phyloP scores from a whole-genome alignment of 768 basidiomycete species.

The Epithele typhae region DNA sequence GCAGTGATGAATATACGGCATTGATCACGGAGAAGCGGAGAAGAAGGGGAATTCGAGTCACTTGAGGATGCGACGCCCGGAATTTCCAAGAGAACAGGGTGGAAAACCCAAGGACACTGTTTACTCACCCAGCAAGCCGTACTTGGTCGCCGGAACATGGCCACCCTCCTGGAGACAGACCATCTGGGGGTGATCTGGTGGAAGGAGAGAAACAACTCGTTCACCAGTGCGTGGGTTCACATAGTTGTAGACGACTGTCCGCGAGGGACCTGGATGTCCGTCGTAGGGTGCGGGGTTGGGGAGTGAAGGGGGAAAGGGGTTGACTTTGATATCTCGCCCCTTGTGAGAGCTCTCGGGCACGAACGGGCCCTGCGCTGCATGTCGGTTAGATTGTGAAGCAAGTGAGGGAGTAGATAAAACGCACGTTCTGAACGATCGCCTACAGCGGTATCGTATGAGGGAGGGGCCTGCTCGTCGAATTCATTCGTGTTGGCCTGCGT shows the following conservation, averaged over 20 bases:
- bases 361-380: conserved; percentile 11
- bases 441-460: conserved; percentile 25
- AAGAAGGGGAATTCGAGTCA: too few relatives aligned
- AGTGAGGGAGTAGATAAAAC: too few relatives aligned
- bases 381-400: too few relatives aligned
- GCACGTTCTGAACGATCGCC: conserved; percentile 8
- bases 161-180: conserved; percentile 72
- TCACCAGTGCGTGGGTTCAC: conserved; percentile 50
- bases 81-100: too few relatives aligned
- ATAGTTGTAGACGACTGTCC: conserved; percentile 65
- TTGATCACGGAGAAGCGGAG: too few relatives aligned
- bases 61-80: too few relatives aligned
- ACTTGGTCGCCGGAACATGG: conserved; percentile 62
- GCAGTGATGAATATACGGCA: too few relatives aligned
- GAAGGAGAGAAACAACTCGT: conserved; percentile 49
- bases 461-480: conserved; percentile 19
- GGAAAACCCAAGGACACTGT: too few relatives aligned
- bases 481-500: background rate
- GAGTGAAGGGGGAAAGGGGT: conserved; percentile 1
- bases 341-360: conserved; percentile 15
- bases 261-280: conserved; percentile 22
- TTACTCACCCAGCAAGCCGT: conserved; percentile 51
- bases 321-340: conserved; percentile 19
- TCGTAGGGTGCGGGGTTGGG: conserved; percentile 1
- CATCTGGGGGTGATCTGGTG: conserved; percentile 83